Evolutionary conservation across 2,329 filamentous ascomycete species (phyloP).

Genomic region (Trichocomaceae sp.): DNA sequence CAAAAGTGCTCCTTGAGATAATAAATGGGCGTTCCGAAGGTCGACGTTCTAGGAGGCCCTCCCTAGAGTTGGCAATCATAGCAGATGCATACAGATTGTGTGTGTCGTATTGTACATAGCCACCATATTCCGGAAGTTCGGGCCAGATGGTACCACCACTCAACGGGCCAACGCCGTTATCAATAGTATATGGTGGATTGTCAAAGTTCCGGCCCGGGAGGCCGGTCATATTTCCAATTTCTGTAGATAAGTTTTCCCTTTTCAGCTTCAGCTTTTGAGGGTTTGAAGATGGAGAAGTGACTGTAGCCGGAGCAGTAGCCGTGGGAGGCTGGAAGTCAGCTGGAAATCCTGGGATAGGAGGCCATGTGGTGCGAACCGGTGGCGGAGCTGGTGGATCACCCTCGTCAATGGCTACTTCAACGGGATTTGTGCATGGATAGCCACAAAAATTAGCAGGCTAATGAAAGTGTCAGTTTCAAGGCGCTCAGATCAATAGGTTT

Average conservation of each 20-base stretch:
- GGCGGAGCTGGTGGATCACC: constrained; percentile 53
- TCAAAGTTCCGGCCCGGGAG: constrained; percentile 58
- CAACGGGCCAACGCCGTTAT: constrained; percentile 51
- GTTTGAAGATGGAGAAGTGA: neutral
- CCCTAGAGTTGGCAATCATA: constrained; percentile 61
- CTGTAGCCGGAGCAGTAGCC: too few relatives aligned
- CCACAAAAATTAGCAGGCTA: constrained; percentile 46
- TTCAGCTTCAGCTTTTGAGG: neutral
- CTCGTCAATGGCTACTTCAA: constrained; percentile 43
- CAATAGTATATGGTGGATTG: constrained; percentile 58
- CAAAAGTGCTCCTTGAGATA: constrained; percentile 70
- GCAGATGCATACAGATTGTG: constrained; percentile 69
- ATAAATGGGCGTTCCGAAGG: constrained; percentile 61
- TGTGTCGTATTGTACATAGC: constrained; percentile 63
- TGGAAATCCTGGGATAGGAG: constrained; percentile 64
- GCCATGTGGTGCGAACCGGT: constrained; percentile 58
- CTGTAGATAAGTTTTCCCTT: neutral
- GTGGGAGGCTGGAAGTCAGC: constrained; percentile 56
- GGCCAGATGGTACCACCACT: constrained; percentile 58
- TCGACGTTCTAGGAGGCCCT: constrained; percentile 60
- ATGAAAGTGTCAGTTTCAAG: neutral
- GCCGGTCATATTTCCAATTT: constrained; percentile 33
- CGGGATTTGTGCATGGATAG: constrained; percentile 51
- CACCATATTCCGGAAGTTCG: constrained; percentile 57
- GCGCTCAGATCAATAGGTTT: neutral